Percentiles rank a stretch among this genome's conserved stretches.
These are phyloP conservation scores for Malus hybrid DNA, from an alignment of 331 rosid genomes.

Conservation along the genomic window DNA sequence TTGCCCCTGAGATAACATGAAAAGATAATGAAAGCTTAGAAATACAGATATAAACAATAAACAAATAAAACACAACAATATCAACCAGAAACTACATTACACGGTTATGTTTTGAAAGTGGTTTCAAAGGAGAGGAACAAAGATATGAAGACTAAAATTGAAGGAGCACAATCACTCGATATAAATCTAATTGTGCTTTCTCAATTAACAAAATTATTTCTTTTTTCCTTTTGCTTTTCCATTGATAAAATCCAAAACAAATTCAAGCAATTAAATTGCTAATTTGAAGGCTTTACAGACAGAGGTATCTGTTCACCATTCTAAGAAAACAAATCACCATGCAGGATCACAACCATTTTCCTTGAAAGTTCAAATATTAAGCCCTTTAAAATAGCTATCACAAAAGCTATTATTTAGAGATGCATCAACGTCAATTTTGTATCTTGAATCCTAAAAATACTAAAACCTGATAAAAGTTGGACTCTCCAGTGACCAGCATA, in stretches of 20 bases:
- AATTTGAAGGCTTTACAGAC: neutral
- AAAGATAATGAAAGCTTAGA: slow-evolving; percentile 9
- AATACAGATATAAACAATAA: neutral
- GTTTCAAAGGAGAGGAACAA: neutral
- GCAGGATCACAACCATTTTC: neutral
- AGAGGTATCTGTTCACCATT: neutral
- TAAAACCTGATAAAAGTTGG: neutral
- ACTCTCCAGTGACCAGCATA: neutral
- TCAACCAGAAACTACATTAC: neutral
- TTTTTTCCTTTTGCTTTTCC: neutral
- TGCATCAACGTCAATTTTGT: neutral
- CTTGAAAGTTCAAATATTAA: neutral
- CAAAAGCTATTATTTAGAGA: neutral
- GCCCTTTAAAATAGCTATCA: neutral
- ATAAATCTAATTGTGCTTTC: neutral
- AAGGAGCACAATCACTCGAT: neutral
- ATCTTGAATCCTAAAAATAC: neutral
- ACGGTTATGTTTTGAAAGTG: neutral
- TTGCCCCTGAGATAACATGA: slow-evolving; percentile 59
- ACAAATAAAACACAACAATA: neutral
- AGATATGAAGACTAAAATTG: neutral
- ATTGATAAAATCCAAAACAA: neutral
- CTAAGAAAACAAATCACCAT: neutral
- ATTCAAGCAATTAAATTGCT: neutral
- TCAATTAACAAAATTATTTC: neutral